Base-by-base conservation (phyloP, 352 stramenopile genomes). In the Plasmopara halstedii region DNA sequence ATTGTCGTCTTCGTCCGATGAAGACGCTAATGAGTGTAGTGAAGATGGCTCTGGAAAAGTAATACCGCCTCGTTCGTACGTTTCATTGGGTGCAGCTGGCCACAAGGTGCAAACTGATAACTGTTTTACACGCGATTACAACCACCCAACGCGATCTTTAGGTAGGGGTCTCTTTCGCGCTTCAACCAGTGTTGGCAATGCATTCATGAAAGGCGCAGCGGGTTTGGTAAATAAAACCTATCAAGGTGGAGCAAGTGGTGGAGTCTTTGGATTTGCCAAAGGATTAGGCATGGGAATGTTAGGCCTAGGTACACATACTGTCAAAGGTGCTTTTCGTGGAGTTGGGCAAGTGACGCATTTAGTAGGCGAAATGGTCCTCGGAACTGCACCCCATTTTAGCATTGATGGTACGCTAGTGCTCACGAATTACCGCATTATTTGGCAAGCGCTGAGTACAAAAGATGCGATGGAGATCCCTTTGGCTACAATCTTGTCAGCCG, bases 61-160 rank as follows among this genome's bases (percentile, higher is more conserved):
- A 18, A 49, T 36, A 4, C 72, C 73, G 3, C 82, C 82, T 20
- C 70, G 79, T 19, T 93, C 82, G n/a, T 84, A 88, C 19, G 69
- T 74, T 9, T 88, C 82, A 11, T 42, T 94, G 1, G 82, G 79
- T 23, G 82, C 83, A 27, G 83, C 81, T 22, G 83, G 83, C 1
- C 76, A 94, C 67, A 92, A 90, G 43, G 78, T 94, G 9, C 73
- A 87, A 47, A 90, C 80, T 0, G 74, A 73, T n/a, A 91, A 94
- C 53, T 90, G 78, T 40, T 94, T 88, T 34, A 83, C 74, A 7
- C 73, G 75, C 4, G 80, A 92, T 46, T 89, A 84, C 40, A 77
- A 82, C 0, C 73, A 88, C 31, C 73, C 80, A 9, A 92, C 80
- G 2, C 65, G 80, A n/a, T 88, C 80, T 23, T 62, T 94, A 26